Percentiles rank a stretch among this genome's conserved stretches.
phyloP scores from a whole-genome alignment of 1,139 yeast genomes.

The Suhomyces terraborum region DNA sequence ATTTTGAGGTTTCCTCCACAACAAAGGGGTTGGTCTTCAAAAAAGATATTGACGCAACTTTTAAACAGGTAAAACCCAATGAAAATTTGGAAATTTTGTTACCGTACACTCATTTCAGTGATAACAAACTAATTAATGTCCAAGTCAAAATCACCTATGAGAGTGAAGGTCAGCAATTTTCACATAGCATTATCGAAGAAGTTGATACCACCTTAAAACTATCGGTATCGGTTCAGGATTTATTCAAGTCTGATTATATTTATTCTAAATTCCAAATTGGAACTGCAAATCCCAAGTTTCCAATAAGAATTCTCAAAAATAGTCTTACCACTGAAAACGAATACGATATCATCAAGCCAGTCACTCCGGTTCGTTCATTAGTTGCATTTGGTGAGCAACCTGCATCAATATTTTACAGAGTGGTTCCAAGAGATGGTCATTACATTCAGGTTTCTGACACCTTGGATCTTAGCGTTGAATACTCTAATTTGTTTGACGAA shows the following conservation, averaged over 20 bases:
- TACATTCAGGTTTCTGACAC: conserved; percentile 32
- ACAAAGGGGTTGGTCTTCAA: conserved; percentile 23
- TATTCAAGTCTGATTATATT: conserved; percentile 55
- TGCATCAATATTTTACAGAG: conserved; percentile 58
- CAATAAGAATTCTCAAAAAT: conserved; percentile 55
- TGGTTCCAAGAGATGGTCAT: conserved; percentile 31
- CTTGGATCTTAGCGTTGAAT: conserved; percentile 46
- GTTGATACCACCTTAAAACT: conserved; percentile 56
- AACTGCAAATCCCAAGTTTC: conserved; percentile 52
- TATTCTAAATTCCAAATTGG: conserved; percentile 72
- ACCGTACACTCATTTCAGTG: conserved; percentile 30
- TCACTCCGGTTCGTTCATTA: conserved; percentile 25
- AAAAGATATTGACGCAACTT: conserved; percentile 2
- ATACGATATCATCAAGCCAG: conserved; percentile 36
- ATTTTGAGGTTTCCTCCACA: conserved; percentile 19
- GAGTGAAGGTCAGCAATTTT: conserved; percentile 23
- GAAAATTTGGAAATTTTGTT: conserved; percentile 19
- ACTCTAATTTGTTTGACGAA: conserved; percentile 50
- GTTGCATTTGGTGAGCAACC: conserved; percentile 73
- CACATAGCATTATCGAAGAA: conserved; percentile 28
- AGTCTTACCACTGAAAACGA: conserved; percentile 41
- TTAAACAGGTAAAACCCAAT: conserved; percentile 21
- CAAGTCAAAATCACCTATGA: conserved; percentile 37
- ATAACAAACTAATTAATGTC: conserved; percentile 29
- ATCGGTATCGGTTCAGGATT: conserved; percentile 78